Conservation (phyloP, 805 yeast species). For the Monosporozyma solicola region DNA sequence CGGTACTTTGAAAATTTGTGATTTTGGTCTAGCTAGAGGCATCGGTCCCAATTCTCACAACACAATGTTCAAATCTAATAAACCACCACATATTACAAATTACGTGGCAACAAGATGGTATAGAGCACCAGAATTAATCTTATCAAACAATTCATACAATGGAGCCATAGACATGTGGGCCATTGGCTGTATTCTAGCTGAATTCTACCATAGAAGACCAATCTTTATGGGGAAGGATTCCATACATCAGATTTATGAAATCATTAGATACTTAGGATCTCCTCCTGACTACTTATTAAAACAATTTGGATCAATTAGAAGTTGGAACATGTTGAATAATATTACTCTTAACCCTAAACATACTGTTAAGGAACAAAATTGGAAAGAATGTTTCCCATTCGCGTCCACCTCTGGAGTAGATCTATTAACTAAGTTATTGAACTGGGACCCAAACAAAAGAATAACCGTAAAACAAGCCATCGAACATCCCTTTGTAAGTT, state of each 20-base stretch:
- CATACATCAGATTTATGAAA: constrained; percentile 60
- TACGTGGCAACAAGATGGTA: constrained; percentile 96
- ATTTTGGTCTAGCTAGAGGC: constrained; percentile 88
- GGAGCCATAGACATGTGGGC: constrained; percentile 89
- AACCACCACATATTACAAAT: constrained; percentile 47
- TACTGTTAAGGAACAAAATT: constrained; percentile 26
- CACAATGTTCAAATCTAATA: not conserved
- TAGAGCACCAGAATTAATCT: constrained; percentile 82
- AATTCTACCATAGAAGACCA: constrained; percentile 72
- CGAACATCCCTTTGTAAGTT: constrained; percentile 44
- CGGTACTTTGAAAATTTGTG: constrained; percentile 80
- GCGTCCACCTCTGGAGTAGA: constrained; percentile 45
- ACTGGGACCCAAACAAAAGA: constrained; percentile 57
- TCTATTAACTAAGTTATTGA: constrained; percentile 45
- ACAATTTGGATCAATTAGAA: constrained; percentile 38
- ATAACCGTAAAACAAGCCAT: constrained; percentile 48
- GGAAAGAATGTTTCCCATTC: constrained; percentile 54
- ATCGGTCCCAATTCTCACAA: constrained; percentile 29
- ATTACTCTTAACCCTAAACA: constrained; percentile 4
- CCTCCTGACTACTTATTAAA: constrained; percentile 45
- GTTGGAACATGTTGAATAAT: constrained; percentile 38
- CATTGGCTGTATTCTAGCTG: constrained; percentile 82
- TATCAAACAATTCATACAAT: constrained; percentile 50
- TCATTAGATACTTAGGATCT: constrained; percentile 60
- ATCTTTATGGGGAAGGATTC: constrained; percentile 70